Conservation (phyloP, 192 early-diverging fungal species). For the Nowakowskiella sp. region DNA sequence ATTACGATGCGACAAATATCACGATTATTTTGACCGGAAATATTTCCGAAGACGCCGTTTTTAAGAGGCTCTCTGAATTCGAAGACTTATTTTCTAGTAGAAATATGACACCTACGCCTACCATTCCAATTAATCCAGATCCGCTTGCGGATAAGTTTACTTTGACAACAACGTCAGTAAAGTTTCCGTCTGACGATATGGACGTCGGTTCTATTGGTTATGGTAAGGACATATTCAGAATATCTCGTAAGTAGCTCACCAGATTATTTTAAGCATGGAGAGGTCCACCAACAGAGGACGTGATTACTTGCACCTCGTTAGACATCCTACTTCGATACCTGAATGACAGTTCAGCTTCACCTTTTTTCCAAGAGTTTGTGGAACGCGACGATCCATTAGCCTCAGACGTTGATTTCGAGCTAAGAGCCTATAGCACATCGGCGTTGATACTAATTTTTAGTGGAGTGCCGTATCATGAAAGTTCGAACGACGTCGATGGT, state of each 20-base stretch:
- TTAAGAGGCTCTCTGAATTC: slow-evolving; percentile 31
- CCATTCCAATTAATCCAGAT: neutral
- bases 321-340: slow-evolving; percentile 68
- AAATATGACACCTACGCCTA: neutral
- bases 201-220: slow-evolving; percentile 55
- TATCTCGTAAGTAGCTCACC: no score
- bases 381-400: slow-evolving; percentile 59
- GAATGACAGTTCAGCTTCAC: slow-evolving; percentile 58
- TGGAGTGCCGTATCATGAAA: slow-evolving; percentile 40
- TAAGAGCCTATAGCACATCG: slow-evolving; percentile 44
- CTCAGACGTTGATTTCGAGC: slow-evolving; percentile 48
- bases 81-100: slow-evolving; percentile 2
- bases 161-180: slow-evolving; percentile 39
- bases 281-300: slow-evolving; percentile 59
- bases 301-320: slow-evolving; percentile 49
- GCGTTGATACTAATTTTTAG: slow-evolving; percentile 56
- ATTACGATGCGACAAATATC: slow-evolving; percentile 64
- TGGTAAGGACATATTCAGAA: slow-evolving; percentile 4
- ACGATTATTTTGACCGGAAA: slow-evolving; percentile 56
- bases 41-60: slow-evolving; percentile 39
- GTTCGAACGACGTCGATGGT: neutral
- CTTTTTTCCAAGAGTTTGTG: slow-evolving; percentile 68
- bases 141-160: slow-evolving; percentile 9
- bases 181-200: slow-evolving; percentile 56
- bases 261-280: slow-evolving; percentile 69